Evolutionary conservation across 768 basidiomycete genomes (phyloP), one percentile per base, ranked within the genome.

Genomic region (Russula sp.): DNA sequence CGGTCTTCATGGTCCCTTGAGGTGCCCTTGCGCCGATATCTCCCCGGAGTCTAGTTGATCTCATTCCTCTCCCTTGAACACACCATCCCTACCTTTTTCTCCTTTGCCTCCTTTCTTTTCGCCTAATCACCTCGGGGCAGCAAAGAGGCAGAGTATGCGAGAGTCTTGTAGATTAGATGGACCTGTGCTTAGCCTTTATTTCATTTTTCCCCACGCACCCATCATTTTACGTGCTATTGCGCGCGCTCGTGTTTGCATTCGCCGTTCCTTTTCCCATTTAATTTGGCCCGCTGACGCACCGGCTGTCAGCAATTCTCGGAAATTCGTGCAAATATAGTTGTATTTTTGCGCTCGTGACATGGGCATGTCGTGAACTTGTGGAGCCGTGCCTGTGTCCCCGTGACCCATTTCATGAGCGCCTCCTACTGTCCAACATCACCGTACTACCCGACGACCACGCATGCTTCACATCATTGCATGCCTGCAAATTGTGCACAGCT

Each of bases 311-410:
- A 55, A 46, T 55, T 55, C 44, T 53, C 44, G 59, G 64, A 56
- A 65, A 60, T 61, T 5, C 49, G 22, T 30, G 53, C 64, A 56
- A 56, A 65, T 61, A 65, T 61, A 10, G 59, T 18, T 34, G 59
- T 55, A 49, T 55, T 50, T 53, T 64, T 64, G 64, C 54, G 54
- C 64, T 65, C 64, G 64, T 65, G 64, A 65, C 59, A 57, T 58
- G 46, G 7, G 28, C 36, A 50, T 64, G 57, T 64, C 46, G 28
- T 59, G 11, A 52, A 42, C 30, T 44, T 32, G 44, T 40, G 36
- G 26, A 44, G 48, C 18, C 30, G 61, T 62, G 53, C 61, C 61
- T 62, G 53, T 62, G 44, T 22, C 53, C 53, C 49, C 44, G 53
- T 55, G 53, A 62, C 30, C 42, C 60, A 44, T 26, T 18, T 32